Base-by-base conservation (phyloP, 192 early-diverging fungal species). In the Rhizoclosmatium sp. region DNA sequence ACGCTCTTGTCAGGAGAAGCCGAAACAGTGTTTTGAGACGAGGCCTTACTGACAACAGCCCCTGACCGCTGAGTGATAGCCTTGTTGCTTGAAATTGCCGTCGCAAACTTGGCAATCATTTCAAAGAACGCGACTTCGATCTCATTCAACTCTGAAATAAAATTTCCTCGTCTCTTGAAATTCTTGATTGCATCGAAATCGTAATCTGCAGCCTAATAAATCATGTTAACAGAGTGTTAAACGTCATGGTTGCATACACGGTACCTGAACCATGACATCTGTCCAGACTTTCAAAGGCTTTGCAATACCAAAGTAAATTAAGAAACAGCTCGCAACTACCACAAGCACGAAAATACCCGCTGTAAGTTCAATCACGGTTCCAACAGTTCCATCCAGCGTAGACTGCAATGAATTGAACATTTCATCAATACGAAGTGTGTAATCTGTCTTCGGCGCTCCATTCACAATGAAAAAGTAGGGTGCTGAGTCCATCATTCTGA, bases 371-470 rank as follows among this genome's bases (percentile, higher is more conserved):
- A 65, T 41, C 10, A 65, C 31, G 0, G 41, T 41, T 12, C 41
- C 41, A 2, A 65, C 41, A 3, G 14, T 65, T 2, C 12, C 31
- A 0, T 3, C 21, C 19, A 65, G 21, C 31, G 62, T 41, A 65
- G 23, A 3, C 4, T 65, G 23, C 14, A 65, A 23, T 40, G 21
- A 12, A 4, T 12, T 21, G 23, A 65, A 41, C 14, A 65, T 41
- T 12, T 40, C 21, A 39, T 65, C 31, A 39, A 65, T 65, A 3
- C 19, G 19, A 5, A 12, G 9, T 2, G 62, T 65, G 31, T 65
- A 65, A 65, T 65, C 62, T 12, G 23, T 65, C 12, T 23, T 65
- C 2, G 62, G 62, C 12, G 62, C 62, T 40, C 62, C 62, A 23
- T 65, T 65, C 2, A 65, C 62, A 65, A 65, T 40, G 2, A 39